Percentiles rank a stretch among this genome's conserved stretches.
Conservation (phyloP, 225 moss, liverwort and hornwort genomes). For the Marchantia paleacea region DNA sequence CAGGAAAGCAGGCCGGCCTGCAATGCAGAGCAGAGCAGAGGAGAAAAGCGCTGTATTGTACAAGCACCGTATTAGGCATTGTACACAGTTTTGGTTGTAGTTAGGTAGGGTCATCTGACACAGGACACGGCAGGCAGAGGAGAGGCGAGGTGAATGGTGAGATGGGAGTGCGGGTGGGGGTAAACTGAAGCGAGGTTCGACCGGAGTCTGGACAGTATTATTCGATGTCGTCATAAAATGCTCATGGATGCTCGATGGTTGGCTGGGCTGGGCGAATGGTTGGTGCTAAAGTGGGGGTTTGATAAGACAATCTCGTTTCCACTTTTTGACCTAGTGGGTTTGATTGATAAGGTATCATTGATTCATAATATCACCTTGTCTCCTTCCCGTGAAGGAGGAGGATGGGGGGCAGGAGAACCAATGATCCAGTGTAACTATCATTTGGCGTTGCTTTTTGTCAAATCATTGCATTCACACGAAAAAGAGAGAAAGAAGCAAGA, state of each 20-base stretch:
- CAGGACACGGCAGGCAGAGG: background rate
- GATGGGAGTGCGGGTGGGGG: too few species aligned
- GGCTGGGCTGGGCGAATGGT: background rate
- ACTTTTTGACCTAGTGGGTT: background rate
- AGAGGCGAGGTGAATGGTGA: background rate
- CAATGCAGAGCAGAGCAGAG: too few species aligned
- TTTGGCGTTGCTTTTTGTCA: background rate
- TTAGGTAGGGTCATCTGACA: background rate
- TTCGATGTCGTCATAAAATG: background rate
- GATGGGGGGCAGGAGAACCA: background rate
- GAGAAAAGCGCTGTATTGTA: too few species aligned
- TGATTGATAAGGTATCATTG: constrained; percentile 11
- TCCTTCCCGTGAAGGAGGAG: background rate
- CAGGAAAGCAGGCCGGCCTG: too few species aligned
- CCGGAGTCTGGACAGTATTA: background rate
- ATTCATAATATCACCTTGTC: constrained; percentile 1
- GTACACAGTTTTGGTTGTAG: too few species aligned
- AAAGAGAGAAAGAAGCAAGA: background rate
- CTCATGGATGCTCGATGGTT: constrained; percentile 1
- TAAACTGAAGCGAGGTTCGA: too few species aligned
- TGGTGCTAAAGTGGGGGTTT: constrained; percentile 1
- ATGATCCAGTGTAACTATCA: constrained; percentile 1
- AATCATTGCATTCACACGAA: background rate
- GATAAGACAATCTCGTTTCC: background rate
- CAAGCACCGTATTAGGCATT: too few species aligned